Percentiles rank a stretch among this genome's conserved stretches.
Conservation (phyloP, 192 early-diverging fungal species). For the Coemansia aciculifera region DNA sequence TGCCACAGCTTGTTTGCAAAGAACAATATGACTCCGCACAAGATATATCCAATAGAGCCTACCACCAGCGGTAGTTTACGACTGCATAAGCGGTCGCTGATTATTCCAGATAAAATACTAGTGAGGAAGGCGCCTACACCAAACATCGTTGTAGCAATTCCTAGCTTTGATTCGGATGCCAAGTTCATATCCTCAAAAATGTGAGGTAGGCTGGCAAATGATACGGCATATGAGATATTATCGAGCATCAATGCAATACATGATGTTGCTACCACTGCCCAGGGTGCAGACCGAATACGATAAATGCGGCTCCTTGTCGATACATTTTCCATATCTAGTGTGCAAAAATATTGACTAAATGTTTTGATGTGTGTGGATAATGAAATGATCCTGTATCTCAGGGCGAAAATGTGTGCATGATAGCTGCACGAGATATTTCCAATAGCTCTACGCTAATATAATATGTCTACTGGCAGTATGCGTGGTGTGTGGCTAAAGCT, state of each 20-base stretch:
- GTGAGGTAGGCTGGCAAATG: conserved; percentile 48
- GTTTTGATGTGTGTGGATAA: not conserved
- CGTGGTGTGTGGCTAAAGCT: not conserved
- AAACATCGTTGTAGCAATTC: conserved; percentile 42
- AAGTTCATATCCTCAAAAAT: conserved; percentile 48
- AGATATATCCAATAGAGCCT: conserved; percentile 29
- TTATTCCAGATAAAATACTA: conserved; percentile 34
- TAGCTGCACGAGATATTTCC: not conserved
- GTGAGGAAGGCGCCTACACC: conserved; percentile 38
- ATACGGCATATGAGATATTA: conserved; percentile 41
- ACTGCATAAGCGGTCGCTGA: conserved; percentile 36
- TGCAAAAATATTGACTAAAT: not conserved
- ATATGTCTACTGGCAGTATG: not conserved
- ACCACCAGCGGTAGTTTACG: conserved; percentile 38
- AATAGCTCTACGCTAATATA: not conserved
- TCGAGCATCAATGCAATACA: conserved; percentile 37
- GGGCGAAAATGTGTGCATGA: not conserved
- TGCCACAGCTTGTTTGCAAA: conserved; percentile 45
- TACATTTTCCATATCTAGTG: not conserved
- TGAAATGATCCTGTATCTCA: not conserved
- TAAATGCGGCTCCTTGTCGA: not conserved
- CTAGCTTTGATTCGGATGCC: conserved; percentile 39
- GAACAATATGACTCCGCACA: conserved; percentile 28
- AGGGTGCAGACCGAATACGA: conserved; percentile 21
- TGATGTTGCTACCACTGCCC: conserved; percentile 24